Percentiles rank a stretch among this genome's conserved stretches.
phyloP scores from a whole-genome alignment of 2,329 filamentous ascomycete genomes.

The Xylariaceae sp. region DNA sequence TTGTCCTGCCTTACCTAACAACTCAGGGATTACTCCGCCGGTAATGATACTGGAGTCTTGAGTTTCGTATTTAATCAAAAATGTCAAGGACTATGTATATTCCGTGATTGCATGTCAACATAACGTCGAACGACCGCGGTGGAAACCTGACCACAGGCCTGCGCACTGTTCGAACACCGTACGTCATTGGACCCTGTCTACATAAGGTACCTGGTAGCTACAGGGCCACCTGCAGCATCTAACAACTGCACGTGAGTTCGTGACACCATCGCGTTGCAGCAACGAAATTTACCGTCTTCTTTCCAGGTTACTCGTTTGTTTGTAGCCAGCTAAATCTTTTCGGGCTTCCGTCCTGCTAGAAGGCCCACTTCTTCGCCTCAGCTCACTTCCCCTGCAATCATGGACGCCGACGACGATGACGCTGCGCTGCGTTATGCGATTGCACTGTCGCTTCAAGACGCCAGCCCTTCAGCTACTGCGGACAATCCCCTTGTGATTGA shows the following conservation, averaged over 20 bases:
- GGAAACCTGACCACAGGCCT: too few species aligned
- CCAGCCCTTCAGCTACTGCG: constrained; percentile 14
- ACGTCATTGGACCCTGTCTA: too few species aligned
- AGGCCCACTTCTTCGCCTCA: too few species aligned
- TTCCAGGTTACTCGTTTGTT: background rate
- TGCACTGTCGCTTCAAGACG: constrained; percentile 50
- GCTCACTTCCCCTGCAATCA: constrained; percentile 2
- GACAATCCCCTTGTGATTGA: constrained; percentile 30
- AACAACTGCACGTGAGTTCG: background rate
- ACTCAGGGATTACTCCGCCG: too few species aligned
- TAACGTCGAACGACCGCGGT: too few species aligned
- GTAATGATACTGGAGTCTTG: too few species aligned
- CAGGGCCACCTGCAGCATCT: background rate
- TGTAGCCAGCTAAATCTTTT: background rate
- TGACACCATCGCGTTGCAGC: constrained; percentile 12
- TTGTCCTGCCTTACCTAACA: too few species aligned
- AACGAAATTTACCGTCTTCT: background rate
- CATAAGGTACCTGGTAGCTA: background rate
- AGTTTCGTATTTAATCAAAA: too few species aligned
- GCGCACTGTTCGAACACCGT: too few species aligned
- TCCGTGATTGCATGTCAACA: too few species aligned
- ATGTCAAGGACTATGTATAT: background rate
- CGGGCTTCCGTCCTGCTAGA: background rate
- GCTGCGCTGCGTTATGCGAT: constrained; percentile 61
- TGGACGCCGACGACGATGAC: constrained; percentile 46